Conservation (phyloP, 805 yeast genomes). For the Dipodascus geniculatus region DNA sequence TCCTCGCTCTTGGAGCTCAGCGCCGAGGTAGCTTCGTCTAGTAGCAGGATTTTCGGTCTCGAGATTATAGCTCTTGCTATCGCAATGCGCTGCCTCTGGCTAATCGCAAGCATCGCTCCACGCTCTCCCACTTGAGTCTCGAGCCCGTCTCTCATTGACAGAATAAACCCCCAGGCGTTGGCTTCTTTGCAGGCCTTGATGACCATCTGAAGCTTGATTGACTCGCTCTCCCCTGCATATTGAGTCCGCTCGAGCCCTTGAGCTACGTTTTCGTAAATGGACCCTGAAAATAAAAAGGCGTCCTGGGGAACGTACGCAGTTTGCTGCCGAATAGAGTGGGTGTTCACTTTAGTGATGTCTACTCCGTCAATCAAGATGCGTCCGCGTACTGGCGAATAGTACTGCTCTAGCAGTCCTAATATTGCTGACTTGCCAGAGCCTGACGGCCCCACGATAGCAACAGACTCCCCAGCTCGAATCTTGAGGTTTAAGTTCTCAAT, state of each 20-base stretch:
- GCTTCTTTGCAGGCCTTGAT: conserved; percentile 21
- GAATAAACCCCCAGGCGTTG: conserved; percentile 23
- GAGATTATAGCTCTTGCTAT: conserved; percentile 55
- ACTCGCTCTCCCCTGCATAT: conserved; percentile 34
- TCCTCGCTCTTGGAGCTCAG: conserved; percentile 33
- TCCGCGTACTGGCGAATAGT: conserved; percentile 68
- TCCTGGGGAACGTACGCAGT: conserved; percentile 91
- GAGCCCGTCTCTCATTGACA: conserved; percentile 66
- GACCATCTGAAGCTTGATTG: conserved; percentile 24
- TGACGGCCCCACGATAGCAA: conserved; percentile 87
- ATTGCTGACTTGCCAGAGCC: conserved; percentile 91
- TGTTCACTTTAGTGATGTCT: conserved; percentile 57
- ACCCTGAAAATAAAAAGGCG: conserved; percentile 78
- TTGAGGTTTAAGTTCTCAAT: conserved; percentile 60
- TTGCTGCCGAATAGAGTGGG: conserved; percentile 56
- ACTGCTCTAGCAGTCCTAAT: conserved; percentile 67
- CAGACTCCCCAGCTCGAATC: conserved; percentile 75
- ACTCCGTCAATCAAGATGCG: conserved; percentile 69
- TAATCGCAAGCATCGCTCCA: conserved; percentile 48
- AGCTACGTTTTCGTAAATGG: conserved; percentile 71
- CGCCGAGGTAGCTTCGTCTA: conserved; percentile 53
- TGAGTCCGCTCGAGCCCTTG: conserved; percentile 71
- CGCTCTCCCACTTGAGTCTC: conserved; percentile 51
- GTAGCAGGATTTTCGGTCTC: conserved; percentile 43
- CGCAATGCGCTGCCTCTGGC: conserved; percentile 58